A percentile compares a stretch with the other conserved stretches of the same genome.
phyloP scores from a whole-genome alignment of 2,329 filamentous ascomycete species.

The Aulographum hederae region DNA sequence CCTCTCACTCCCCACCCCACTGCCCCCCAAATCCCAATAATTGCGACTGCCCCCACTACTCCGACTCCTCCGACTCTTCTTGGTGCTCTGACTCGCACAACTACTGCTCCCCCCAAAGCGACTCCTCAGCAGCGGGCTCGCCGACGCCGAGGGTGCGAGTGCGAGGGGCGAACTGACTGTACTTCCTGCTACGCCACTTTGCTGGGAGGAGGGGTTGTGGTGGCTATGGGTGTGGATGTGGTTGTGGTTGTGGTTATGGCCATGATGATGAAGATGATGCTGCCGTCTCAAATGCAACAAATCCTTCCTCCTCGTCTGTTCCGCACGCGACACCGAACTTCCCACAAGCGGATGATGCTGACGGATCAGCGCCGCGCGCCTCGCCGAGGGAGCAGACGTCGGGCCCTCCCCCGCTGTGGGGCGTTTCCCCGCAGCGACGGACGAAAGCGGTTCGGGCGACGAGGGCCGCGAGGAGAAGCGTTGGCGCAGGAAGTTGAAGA shows the following conservation, averaged over 20 bases:
- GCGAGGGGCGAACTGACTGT: slow-evolving; percentile 18
- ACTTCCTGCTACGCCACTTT: not conserved
- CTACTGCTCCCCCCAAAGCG: slow-evolving; percentile 31
- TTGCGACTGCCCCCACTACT: slow-evolving; percentile 48
- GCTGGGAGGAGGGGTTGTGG: not conserved
- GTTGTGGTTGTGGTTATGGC: slow-evolving; percentile 6
- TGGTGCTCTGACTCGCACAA: slow-evolving; percentile 77
- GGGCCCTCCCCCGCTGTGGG: slow-evolving; percentile 12
- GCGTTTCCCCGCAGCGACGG: slow-evolving; percentile 11
- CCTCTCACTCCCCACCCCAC: slow-evolving; percentile 63
- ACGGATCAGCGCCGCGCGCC: slow-evolving; percentile 66
- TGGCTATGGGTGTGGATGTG: slow-evolving; percentile 6
- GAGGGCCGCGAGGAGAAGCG: slow-evolving; percentile 42
- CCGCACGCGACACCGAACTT: slow-evolving; percentile 16
- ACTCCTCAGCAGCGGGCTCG: slow-evolving; percentile 8
- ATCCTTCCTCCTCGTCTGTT: slow-evolving; percentile 13
- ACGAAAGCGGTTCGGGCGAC: slow-evolving; percentile 11
- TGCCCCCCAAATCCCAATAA: slow-evolving; percentile 84
- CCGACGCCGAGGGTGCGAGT: slow-evolving; percentile 28
- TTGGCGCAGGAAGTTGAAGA: slow-evolving; percentile 71
- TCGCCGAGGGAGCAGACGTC: slow-evolving; percentile 34
- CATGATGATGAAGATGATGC: slow-evolving; percentile 14
- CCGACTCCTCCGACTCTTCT: slow-evolving; percentile 49
- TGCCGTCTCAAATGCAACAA: slow-evolving; percentile 18
- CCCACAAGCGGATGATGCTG: slow-evolving; percentile 79